Evolutionary conservation across 306 rosid species (phyloP), one percentile per base, ranked within the genome.

Genomic region (Citrullus mucosospermus): DNA sequence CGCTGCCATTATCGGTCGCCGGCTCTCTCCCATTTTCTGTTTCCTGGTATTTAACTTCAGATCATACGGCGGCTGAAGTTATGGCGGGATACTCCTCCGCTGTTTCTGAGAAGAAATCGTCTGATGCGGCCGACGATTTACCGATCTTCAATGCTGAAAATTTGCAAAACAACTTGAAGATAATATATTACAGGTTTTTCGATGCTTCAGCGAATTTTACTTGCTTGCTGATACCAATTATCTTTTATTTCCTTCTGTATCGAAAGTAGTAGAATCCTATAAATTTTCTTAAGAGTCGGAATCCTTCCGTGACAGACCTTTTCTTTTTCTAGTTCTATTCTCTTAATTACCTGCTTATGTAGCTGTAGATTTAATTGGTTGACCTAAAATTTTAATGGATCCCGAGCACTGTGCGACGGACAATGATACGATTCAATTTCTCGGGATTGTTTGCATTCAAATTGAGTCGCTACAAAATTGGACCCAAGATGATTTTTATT

Each of bases 91-190:
- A 85, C 78, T 79, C 79, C n/a, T 84, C 88, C 18, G 80, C 81
- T 83, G 79, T 87, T 53, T 82, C 84, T 22, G 93, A 78, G 79
- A 95, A 89, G 88, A 95, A 95, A 85, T 84, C 90, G 69, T 75
- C 85, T 82, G 92, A 88, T 15, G 87, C 84, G 56, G 6, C 78
- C 63, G 83, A 85, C 81, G 96, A 87, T 62, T 54, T 91, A 60
- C 87, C 90, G 48, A 88, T 90, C 78, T 90, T 91, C 78, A 92
- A 90, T 86, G 88, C 91, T 34, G 99, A 95, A 87, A 92, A 90
- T 85, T 78, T 95, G 93, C 99, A 92, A 81, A 90, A 87, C 88
- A 92, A 95, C 88, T 82, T 92, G 89, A 95, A 92, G 73, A 71
- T 81, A 30, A 87, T 95, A 78, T 88, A 89, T 83, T 91, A 95